These are phyloP conservation scores for Pythium coloratum DNA, from an alignment of 352 stramenopile genomes.

Conservation along the genomic window DNA sequence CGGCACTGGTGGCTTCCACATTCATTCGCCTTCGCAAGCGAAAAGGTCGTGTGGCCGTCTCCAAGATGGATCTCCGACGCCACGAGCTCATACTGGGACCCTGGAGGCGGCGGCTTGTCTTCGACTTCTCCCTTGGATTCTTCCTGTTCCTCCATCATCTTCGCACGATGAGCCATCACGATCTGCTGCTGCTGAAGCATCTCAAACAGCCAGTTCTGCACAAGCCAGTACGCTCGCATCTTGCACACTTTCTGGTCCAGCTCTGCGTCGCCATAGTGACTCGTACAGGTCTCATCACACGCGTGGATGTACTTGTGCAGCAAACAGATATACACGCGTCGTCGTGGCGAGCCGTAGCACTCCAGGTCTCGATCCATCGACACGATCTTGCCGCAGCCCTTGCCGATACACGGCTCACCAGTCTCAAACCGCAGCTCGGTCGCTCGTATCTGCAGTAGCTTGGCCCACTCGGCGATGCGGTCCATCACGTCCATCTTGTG, in stretches of 20 bases:
- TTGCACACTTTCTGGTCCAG: conserved; percentile 65
- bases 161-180: conserved; percentile 11
- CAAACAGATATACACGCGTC: conserved; percentile 75
- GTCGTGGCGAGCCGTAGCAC: conserved; percentile 62
- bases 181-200: conserved; percentile 41
- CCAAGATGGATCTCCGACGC: conserved; percentile 61
- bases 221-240: conserved; percentile 74
- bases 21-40: conserved; percentile 39
- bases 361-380: conserved; percentile 79
- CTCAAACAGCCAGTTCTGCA: conserved; percentile 83
- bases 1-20: conserved; percentile 43
- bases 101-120: conserved; percentile 12
- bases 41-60: conserved; percentile 55
- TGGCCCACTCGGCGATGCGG: conserved; percentile 70
- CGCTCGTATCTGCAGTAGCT: conserved; percentile 55
- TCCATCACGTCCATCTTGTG: conserved; percentile 89
- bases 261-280: conserved; percentile 51
- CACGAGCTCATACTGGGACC: conserved; percentile 34
- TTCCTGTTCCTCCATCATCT: conserved; percentile 13
- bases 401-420: conserved; percentile 55
- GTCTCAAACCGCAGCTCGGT: conserved; percentile 76
- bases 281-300: conserved; percentile 74
- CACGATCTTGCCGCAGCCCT: conserved; percentile 76
- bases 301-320: conserved; percentile 84
- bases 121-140: conserved; percentile 27